Evolutionary conservation across 2,329 filamentous ascomycete genomes (phyloP).

Genomic region (Penicillium sp.): DNA sequence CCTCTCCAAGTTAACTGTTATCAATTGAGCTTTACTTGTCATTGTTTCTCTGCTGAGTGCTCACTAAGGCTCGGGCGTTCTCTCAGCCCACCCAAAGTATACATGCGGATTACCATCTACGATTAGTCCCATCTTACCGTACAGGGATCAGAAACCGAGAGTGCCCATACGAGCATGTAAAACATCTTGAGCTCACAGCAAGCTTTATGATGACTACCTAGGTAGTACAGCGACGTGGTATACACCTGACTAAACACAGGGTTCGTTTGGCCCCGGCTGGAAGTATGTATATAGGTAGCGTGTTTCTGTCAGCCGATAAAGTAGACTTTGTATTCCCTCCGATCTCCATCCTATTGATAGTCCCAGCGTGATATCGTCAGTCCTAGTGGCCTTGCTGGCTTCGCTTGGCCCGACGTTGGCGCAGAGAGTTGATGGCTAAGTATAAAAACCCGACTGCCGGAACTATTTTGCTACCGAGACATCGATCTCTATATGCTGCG

Average conservation of each 20-base stretch:
- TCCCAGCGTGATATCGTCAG: slow-evolving; percentile 1
- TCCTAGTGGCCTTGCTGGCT: slow-evolving; percentile 3
- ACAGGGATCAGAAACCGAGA: background rate
- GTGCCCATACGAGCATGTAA: background rate
- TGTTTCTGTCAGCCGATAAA: background rate
- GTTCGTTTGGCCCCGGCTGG: background rate
- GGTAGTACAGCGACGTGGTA: background rate
- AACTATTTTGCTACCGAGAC: no score
- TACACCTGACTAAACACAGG: background rate
- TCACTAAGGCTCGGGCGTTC: background rate
- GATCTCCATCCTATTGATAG: no score
- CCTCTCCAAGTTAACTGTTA: no score
- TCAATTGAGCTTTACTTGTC: no score
- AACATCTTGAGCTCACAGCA: background rate
- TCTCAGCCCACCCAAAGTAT: background rate
- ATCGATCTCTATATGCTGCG: no score
- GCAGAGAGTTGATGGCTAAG: no score
- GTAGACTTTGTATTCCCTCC: background rate
- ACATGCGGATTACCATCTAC: background rate
- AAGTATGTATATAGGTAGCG: background rate
- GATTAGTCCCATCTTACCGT: background rate
- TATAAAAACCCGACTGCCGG: no score
- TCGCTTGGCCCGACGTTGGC: no score
- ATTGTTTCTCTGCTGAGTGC: no score
- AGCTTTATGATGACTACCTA: background rate